phyloP scores from a whole-genome alignment of 2,329 filamentous ascomycete species.

The Lomentospora prolificans region DNA sequence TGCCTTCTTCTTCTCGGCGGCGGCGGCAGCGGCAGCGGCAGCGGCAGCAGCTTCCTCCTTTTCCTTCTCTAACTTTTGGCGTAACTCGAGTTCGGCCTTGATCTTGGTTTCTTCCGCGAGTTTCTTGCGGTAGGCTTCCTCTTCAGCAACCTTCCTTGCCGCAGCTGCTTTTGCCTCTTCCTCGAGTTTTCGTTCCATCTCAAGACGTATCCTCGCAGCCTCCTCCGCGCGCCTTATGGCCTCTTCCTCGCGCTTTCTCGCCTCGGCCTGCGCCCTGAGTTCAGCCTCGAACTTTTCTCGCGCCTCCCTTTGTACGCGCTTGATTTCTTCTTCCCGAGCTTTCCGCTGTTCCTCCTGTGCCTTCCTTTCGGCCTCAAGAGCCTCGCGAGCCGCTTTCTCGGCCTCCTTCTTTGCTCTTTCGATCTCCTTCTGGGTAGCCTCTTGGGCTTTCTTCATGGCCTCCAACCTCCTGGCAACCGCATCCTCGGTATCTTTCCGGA shows the following conservation, averaged over 20 bases:
- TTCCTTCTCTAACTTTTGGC: conserved; percentile 24
- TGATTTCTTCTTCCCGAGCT: conserved; percentile 27
- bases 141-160: conserved; percentile 12
- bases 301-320: conserved; percentile 21
- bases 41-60: conserved; percentile 26
- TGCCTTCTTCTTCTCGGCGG: conserved; percentile 36
- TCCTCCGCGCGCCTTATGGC: conserved; percentile 34
- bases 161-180: conserved; percentile 24
- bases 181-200: neutral
- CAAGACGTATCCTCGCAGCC: conserved; percentile 17
- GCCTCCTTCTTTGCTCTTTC: conserved; percentile 28
- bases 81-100: conserved; percentile 29
- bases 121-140: conserved; percentile 15
- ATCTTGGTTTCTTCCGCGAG: conserved; percentile 18
- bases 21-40: conserved; percentile 24
- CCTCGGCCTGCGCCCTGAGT: conserved; percentile 33
- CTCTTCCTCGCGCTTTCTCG: conserved; percentile 28
- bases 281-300: conserved; percentile 29
- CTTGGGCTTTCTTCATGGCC: conserved; percentile 32
- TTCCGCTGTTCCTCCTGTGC: conserved; percentile 27
- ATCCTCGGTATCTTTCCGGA: conserved; percentile 35
- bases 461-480: conserved; percentile 31
- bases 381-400: conserved; percentile 27
- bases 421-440: conserved; percentile 26
- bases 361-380: conserved; percentile 31